phyloP scores from a whole-genome alignment of 139 green algal genomes.

The Desmodesmus armatus region DNA sequence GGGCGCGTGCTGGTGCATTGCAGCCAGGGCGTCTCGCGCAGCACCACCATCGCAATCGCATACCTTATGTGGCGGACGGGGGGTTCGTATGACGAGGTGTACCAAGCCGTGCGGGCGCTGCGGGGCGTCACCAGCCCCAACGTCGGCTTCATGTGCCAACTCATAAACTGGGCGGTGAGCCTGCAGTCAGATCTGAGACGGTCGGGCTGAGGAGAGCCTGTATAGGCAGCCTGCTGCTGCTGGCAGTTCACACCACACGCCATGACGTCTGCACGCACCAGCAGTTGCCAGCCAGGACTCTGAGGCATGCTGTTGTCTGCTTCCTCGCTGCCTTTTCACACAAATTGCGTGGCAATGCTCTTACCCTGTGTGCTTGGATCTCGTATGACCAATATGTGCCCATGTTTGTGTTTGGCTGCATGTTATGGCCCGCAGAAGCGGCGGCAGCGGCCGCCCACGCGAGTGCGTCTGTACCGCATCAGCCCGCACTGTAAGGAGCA shows the following conservation, averaged over 20 bases:
- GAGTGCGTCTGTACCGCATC: conserved; percentile 77
- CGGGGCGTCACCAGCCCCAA: conserved; percentile 94
- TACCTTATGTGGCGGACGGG: conserved; percentile 94
- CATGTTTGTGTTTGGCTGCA: neutral
- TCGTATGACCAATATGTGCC: neutral
- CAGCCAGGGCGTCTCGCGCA: conserved; percentile 93
- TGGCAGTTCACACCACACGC: too few species aligned
- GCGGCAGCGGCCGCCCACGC: conserved; percentile 26
- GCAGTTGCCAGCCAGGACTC: too few species aligned
- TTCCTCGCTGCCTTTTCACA: too few species aligned
- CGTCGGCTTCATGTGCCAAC: conserved; percentile 87
- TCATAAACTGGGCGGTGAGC: conserved; percentile 93
- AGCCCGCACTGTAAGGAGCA: conserved; percentile 77
- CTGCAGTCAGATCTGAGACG: too few species aligned
- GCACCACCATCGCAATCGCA: conserved; percentile 87
- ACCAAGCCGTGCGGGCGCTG: conserved; percentile 79
- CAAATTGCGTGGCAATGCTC: too few species aligned
- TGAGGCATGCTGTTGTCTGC: too few species aligned
- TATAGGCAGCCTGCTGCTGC: too few species aligned
- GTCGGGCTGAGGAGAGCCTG: too few species aligned
- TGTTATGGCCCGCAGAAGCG: conserved; percentile 32
- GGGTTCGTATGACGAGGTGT: conserved; percentile 87
- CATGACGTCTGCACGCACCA: too few species aligned
- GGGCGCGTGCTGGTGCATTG: conserved; percentile 90
- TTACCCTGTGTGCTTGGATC: too few species aligned